A percentile compares a stretch with the other conserved stretches of the same genome.
Evolutionary conservation across 169 alveolate species (phyloP).

Genomic region (Theileria annulata): DNA sequence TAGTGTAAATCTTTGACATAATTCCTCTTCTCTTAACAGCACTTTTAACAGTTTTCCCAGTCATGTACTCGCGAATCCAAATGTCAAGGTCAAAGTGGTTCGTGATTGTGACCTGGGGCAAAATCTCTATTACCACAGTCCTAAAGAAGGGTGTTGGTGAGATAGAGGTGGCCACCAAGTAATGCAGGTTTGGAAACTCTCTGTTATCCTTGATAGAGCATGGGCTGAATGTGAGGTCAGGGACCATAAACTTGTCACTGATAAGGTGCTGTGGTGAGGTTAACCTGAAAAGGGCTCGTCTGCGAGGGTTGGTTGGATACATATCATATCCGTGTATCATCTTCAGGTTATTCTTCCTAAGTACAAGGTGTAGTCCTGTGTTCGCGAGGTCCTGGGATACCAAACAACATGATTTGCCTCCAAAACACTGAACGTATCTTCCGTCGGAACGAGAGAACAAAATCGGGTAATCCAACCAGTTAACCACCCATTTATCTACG

Average conservation of each 20-base stretch:
- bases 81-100: slow-evolving; percentile 54
- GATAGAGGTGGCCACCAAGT: slow-evolving; percentile 75
- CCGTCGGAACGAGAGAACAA: slow-evolving; percentile 62
- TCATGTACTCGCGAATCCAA: slow-evolving; percentile 69
- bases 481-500: slow-evolving; percentile 63
- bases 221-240: slow-evolving; percentile 57
- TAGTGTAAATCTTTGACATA: slow-evolving; percentile 69
- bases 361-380: slow-evolving; percentile 53
- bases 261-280: slow-evolving; percentile 42
- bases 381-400: slow-evolving; percentile 58
- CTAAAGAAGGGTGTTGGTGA: slow-evolving; percentile 85
- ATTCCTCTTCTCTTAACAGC: slow-evolving; percentile 37
- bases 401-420: slow-evolving; percentile 50
- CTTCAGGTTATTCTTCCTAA: slow-evolving; percentile 44
- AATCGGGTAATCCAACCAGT: slow-evolving; percentile 63
- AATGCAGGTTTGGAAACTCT: slow-evolving; percentile 73
- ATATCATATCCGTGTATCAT: slow-evolving; percentile 33
- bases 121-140: slow-evolving; percentile 77
- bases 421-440: slow-evolving; percentile 52
- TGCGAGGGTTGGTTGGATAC: slow-evolving; percentile 20
- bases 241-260: slow-evolving; percentile 49
- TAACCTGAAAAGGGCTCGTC: slow-evolving; percentile 28
- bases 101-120: slow-evolving; percentile 76
- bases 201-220: slow-evolving; percentile 59
- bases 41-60: slow-evolving; percentile 30